Evolutionary conservation across 2,329 filamentous ascomycete species (phyloP), one percentile per base, ranked within the genome.

Genomic region (Didymella lethalis): DNA sequence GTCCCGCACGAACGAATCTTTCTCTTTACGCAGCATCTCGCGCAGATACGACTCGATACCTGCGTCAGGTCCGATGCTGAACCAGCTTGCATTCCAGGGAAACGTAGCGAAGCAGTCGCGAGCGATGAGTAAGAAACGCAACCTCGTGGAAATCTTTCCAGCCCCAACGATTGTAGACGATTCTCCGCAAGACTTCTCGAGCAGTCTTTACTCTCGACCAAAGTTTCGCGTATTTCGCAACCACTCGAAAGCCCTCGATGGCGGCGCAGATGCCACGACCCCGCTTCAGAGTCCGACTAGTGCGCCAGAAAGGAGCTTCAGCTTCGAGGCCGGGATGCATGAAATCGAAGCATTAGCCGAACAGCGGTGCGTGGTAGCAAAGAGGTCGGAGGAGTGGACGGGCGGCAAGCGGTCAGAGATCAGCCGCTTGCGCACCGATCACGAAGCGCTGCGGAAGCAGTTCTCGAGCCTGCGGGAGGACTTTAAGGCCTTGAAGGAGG

Each of bases 381-480:
- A n/a, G 8, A 23, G n/a, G 12, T 26, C n/a, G 10, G 28, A 11
- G 12, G 14, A 28, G 5, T 47, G 50, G 46, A 36, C 26, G n/a
- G 46, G 44, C 16, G 40, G 31, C 20, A 29, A 31, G 34, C 34
- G 28, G 6, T 41, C 31, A 7, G 46, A 51, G 14, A 43, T 54
- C 28, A 51, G 41, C n/a, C 52, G 41, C 18, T 48, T 68, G 25
- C 48, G 49, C 38, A 44, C 54, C 20, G 64, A 70, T 2, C 54
- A 63, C 8, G 52, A 50, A n/a, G 31, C 20, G 3, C 38, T 72
- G 41, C 61, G 57, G 23, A 25, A 48, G 14, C 64, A 71, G 32
- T 53, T 73, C 20, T 50, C 34, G 10, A 41, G 54, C 11, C 41
- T 73, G 49, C 55, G 62, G n/a, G 44, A 57, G 11, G 69, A 73